Conservation (phyloP, 495 filamentous ascomycete species). For the Penicillium goetzii region DNA sequence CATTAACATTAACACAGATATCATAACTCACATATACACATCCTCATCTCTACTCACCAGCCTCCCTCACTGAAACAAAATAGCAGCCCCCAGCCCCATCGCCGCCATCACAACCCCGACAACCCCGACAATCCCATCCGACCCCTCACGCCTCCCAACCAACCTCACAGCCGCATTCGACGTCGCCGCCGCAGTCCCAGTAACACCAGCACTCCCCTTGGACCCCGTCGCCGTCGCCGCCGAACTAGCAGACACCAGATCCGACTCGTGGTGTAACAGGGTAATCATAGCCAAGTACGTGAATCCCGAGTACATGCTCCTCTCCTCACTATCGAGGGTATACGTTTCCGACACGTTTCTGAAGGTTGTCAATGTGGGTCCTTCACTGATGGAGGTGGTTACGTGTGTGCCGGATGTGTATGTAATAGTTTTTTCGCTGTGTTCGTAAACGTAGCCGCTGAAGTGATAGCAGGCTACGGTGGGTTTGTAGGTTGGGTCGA, state of each 20-base stretch:
- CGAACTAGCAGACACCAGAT: conserved; percentile 5
- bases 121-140: conserved; percentile 10
- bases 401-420: background rate
- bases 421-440: background rate
- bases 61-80: conserved; percentile 4
- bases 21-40: background rate
- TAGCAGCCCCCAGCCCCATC: conserved; percentile 20
- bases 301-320: background rate
- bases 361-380: background rate
- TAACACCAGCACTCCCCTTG: background rate
- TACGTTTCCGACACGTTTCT: background rate
- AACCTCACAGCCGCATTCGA: conserved; percentile 20
- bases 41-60: background rate
- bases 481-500: conserved; percentile 1
- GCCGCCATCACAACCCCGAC: conserved; percentile 13
- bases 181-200: conserved; percentile 11
- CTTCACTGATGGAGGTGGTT: background rate
- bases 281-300: conserved; percentile 17
- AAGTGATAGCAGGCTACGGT: background rate
- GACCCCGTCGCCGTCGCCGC: background rate
- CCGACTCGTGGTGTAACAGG: conserved; percentile 15
- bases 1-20: background rate
- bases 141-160: background rate
- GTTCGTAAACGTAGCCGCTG: conserved; percentile 3
- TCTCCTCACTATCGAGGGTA: background rate